Conservation (phyloP, 805 yeast genomes). For the Peterozyma toletana region DNA sequence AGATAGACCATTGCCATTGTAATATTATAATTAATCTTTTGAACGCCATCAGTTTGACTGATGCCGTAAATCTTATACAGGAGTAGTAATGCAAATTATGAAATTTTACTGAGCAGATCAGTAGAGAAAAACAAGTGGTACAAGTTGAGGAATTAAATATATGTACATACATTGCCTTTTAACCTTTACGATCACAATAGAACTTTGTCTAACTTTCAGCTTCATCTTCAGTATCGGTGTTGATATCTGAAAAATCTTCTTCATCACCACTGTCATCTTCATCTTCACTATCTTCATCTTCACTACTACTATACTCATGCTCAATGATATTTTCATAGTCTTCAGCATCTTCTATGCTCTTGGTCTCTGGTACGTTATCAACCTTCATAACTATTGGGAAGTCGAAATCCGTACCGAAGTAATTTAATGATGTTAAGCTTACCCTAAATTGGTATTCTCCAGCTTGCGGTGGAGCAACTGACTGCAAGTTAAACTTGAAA, state of each 20-base stretch:
- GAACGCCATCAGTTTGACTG: too few species aligned
- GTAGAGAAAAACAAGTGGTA: too few species aligned
- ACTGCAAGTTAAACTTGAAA: slow-evolving; percentile 64
- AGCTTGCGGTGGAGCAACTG: slow-evolving; percentile 69
- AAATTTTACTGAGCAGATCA: too few species aligned
- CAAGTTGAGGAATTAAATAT: too few species aligned
- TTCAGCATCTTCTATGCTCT: slow-evolving; percentile 31
- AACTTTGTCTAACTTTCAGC: slow-evolving; percentile 18
- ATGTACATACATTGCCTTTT: too few species aligned
- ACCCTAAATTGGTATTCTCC: slow-evolving; percentile 69
- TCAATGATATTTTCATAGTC: slow-evolving; percentile 48
- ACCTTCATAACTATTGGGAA: slow-evolving; percentile 69
- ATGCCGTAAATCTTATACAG: not conserved
- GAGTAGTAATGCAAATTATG: not conserved
- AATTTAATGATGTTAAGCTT: slow-evolving; percentile 62
- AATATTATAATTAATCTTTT: not conserved
- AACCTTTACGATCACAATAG: too few species aligned
- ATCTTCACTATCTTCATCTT: slow-evolving; percentile 25
- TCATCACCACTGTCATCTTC: slow-evolving; percentile 15
- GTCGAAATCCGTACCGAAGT: slow-evolving; percentile 77
- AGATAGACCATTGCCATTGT: not conserved
- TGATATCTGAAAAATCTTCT: slow-evolving; percentile 40
- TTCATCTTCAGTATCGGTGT: slow-evolving; percentile 62
- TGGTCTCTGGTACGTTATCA: slow-evolving; percentile 40
- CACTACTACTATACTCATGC: slow-evolving; percentile 30